These are phyloP conservation scores for Dactylonectria macrodidyma DNA, from an alignment of 2,329 filamentous ascomycete species.

Conservation along the genomic window DNA sequence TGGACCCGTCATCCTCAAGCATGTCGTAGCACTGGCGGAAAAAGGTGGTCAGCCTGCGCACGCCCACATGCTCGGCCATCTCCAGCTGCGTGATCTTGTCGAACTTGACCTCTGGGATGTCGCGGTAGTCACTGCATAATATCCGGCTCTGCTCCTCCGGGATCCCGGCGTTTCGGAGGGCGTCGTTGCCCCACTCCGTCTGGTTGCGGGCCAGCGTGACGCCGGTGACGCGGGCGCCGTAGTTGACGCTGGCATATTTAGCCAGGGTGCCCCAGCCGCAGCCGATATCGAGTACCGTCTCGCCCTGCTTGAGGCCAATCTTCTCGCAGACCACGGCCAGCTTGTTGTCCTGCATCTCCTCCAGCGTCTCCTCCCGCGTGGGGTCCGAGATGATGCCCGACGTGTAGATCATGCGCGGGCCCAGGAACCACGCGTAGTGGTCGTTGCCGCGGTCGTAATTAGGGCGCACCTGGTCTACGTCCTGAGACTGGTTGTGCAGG, in stretches of 20 bases:
- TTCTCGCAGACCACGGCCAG: conserved; percentile 94
- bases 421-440: conserved; percentile 97
- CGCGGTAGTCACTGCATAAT: conserved; percentile 94
- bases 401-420: conserved; percentile 97
- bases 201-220: conserved; percentile 94
- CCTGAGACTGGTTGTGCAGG: conserved; percentile 90
- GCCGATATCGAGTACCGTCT: conserved; percentile 90
- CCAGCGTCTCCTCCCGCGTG: conserved; percentile 88
- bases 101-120: conserved; percentile 87
- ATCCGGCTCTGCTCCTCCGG: conserved; percentile 88
- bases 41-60: conserved; percentile 85
- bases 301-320: conserved; percentile 84
- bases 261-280: conserved; percentile 96
- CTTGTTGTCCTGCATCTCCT: conserved; percentile 97
- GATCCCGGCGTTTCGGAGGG: conserved; percentile 83
- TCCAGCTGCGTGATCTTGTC: conserved; percentile 96
- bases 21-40: conserved; percentile 90
- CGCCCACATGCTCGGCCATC: conserved; percentile 97
- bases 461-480: conserved; percentile 95
- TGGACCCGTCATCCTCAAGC: conserved; percentile 93
- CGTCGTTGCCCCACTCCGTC: conserved; percentile 93
- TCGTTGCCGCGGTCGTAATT: conserved; percentile 97
- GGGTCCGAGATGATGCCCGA: conserved; percentile 91
- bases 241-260: conserved; percentile 90
- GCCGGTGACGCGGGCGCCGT: conserved; percentile 86